Percentiles rank a stretch among this genome's conserved stretches.
Conservation (phyloP, 2,329 filamentous ascomycete genomes). For the Colletotrichum musicola region DNA sequence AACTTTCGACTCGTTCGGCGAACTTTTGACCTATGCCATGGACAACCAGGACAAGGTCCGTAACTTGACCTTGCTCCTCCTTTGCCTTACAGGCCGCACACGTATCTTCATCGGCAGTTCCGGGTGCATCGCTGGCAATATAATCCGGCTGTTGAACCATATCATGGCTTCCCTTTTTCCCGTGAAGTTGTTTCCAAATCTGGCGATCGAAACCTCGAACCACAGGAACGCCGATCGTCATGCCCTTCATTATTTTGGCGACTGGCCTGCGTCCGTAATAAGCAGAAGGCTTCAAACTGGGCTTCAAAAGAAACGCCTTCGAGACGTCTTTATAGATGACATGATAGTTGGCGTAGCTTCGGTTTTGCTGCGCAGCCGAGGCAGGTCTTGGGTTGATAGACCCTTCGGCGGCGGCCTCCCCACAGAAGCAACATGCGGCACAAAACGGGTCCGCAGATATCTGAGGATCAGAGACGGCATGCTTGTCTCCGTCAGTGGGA, state of each 20-base stretch:
- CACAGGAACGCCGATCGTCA: constrained; percentile 87
- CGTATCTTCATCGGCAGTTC: constrained; percentile 40
- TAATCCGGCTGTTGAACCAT: constrained; percentile 43
- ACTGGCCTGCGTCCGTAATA: constrained; percentile 88
- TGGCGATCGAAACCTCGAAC: constrained; percentile 87
- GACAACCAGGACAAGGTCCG: constrained; percentile 89
- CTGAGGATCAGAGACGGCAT: constrained; percentile 45
- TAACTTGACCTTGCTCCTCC: constrained; percentile 76
- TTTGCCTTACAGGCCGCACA: constrained; percentile 74
- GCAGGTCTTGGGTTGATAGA: constrained; percentile 53
- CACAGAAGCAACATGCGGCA: constrained; percentile 69
- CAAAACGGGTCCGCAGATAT: constrained; percentile 70
- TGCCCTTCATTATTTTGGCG: constrained; percentile 85
- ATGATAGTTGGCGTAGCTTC: constrained; percentile 79
- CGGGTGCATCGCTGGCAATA: constrained; percentile 34
- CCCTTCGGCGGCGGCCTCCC: constrained; percentile 70
- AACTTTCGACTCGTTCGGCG: constrained; percentile 93
- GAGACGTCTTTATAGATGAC: constrained; percentile 86
- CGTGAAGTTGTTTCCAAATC: constrained; percentile 80
- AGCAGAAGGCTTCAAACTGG: constrained; percentile 84
- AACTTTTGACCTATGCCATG: constrained; percentile 98
- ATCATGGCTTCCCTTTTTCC: constrained; percentile 54
- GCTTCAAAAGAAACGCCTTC: constrained; percentile 87
- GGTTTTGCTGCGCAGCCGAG: constrained; percentile 58
- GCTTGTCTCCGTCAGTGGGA: constrained; percentile 42